Conservation (phyloP, 176 grass and related monocot genomes). For the Dactylis glomerata region DNA sequence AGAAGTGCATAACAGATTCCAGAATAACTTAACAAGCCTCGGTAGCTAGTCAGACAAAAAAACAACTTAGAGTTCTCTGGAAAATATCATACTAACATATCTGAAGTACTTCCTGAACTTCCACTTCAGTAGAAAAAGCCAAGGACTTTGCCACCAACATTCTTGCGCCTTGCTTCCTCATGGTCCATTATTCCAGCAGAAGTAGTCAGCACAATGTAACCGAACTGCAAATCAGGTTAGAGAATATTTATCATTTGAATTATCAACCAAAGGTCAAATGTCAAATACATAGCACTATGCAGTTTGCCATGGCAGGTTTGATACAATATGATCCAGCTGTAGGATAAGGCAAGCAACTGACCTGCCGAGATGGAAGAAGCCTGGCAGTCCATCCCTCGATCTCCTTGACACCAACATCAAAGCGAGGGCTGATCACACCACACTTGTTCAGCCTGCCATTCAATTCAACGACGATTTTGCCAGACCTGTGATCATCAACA, state of each 20-base stretch:
- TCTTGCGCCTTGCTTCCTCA: conserved; percentile 62
- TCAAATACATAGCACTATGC: neutral
- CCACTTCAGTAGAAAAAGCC: conserved; percentile 59
- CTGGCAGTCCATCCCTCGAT: conserved; percentile 62
- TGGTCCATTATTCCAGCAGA: conserved; percentile 73
- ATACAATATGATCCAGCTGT: neutral
- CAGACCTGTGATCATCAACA: conserved; percentile 58
- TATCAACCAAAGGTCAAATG: neutral
- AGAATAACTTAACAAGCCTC: neutral
- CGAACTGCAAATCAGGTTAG: conserved; percentile 42
- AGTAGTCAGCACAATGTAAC: conserved; percentile 67
- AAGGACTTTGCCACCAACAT: conserved; percentile 61
- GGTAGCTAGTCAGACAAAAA: conserved; percentile 24
- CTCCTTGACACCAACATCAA: conserved; percentile 72
- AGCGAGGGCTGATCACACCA: conserved; percentile 66
- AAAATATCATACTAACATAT: conserved; percentile 20
- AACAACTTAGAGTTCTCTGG: neutral
- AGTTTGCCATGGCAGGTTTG: neutral
- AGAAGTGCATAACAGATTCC: conserved; percentile 11
- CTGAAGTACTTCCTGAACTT: neutral
- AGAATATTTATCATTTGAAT: neutral
- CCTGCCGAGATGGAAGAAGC: conserved; percentile 62
- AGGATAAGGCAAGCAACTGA: neutral
- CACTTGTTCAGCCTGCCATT: conserved; percentile 76
- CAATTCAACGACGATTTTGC: conserved; percentile 59